A percentile compares a stretch with the other conserved stretches of the same genome.
Conservation (phyloP, 768 basidiomycete genomes). For the Hericium coralloides region DNA sequence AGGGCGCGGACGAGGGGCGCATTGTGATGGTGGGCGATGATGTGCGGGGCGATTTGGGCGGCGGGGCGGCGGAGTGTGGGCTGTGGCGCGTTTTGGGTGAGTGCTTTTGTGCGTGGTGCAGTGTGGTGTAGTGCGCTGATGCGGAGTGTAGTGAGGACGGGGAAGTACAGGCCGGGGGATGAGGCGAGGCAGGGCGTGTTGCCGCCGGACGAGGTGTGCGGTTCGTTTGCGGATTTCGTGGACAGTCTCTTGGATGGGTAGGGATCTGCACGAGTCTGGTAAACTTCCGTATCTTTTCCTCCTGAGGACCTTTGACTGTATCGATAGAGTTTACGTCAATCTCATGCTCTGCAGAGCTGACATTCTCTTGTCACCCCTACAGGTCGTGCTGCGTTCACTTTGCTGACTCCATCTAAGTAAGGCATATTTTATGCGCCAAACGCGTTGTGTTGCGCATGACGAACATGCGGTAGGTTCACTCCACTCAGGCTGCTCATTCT, state of each 20-base stretch:
- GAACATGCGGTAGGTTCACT: too few relatives aligned
- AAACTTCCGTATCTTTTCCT: too few relatives aligned
- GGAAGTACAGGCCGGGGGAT: conserved; percentile 59
- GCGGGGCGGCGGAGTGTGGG: conserved; percentile 49
- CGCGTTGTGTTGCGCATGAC: too few relatives aligned
- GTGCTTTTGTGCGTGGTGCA: conserved; percentile 11
- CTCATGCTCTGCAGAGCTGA: too few relatives aligned
- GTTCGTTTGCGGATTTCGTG: conserved; percentile 47
- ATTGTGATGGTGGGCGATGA: conserved; percentile 60
- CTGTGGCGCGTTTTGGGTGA: conserved; percentile 56
- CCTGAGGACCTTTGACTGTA: too few relatives aligned
- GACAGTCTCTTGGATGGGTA: conserved; percentile 29
- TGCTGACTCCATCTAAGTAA: too few relatives aligned
- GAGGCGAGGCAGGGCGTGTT: conserved; percentile 31
- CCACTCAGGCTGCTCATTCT: too few relatives aligned
- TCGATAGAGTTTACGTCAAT: too few relatives aligned
- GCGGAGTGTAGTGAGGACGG: conserved; percentile 46
- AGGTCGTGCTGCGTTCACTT: too few relatives aligned
- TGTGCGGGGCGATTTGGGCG: conserved; percentile 52
- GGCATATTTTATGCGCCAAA: too few relatives aligned
- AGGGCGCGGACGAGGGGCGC: conserved; percentile 16
- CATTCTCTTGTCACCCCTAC: too few relatives aligned
- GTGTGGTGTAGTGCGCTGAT: conserved; percentile 4
- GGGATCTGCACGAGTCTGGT: too few relatives aligned
- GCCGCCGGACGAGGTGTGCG: conserved; percentile 31